Percentiles rank a stretch among this genome's conserved stretches.
Evolutionary conservation across 352 stramenopile genomes (phyloP).

Genomic region (Globisporangium perplexum): DNA sequence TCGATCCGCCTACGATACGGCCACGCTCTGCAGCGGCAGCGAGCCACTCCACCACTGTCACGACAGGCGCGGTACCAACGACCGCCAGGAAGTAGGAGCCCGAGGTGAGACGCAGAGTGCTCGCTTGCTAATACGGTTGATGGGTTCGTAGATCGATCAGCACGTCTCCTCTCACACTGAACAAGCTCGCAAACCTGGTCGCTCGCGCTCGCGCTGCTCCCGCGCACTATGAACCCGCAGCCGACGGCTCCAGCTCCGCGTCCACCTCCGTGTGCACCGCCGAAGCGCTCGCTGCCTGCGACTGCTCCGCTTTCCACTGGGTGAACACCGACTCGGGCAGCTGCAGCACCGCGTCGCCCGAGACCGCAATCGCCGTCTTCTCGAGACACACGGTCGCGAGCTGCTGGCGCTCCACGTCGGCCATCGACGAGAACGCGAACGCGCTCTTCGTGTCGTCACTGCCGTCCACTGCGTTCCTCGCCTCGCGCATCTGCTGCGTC

Average conservation of each 20-base stretch:
- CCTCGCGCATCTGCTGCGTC: constrained; percentile 49
- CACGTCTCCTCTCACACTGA: not conserved
- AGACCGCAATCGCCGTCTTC: constrained; percentile 60
- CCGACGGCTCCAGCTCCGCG: constrained; percentile 6
- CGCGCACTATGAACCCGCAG: constrained; percentile 1
- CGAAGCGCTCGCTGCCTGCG: constrained; percentile 5
- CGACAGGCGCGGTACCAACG: not conserved
- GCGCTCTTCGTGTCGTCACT: constrained; percentile 15
- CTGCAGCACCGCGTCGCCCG: constrained; percentile 64
- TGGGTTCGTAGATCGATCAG: not conserved
- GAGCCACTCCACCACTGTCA: not conserved
- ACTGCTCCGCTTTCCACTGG: constrained; percentile 42
- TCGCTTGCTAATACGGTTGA: not conserved
- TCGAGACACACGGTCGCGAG: constrained; percentile 65
- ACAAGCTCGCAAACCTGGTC: not conserved
- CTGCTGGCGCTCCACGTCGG: constrained; percentile 53
- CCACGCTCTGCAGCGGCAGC: constrained; percentile 3
- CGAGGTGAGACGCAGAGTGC: not conserved
- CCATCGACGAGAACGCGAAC: constrained; percentile 65
- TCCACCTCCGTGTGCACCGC: not conserved
- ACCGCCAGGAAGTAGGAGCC: not conserved
- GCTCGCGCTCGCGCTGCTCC: not conserved
- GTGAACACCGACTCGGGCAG: constrained; percentile 65
- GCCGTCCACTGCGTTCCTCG: constrained; percentile 19
- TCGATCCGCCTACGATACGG: constrained; percentile 1